Base-by-base conservation (phyloP, 2,329 filamentous ascomycete species). In the Paraphaeosphaeria minitans region DNA sequence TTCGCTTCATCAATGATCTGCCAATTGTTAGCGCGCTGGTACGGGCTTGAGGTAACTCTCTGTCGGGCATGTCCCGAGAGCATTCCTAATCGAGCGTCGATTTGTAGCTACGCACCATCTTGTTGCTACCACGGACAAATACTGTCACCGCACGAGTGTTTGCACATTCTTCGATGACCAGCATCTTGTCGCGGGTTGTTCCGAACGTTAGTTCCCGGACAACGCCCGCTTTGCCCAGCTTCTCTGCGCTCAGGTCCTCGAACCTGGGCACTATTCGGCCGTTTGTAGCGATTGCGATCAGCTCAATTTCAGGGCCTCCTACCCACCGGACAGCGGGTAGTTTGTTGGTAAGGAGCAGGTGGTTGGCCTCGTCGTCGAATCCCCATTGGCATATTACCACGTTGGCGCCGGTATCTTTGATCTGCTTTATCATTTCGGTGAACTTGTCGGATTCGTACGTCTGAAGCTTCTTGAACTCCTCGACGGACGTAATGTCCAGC, bases 341-440 rank as follows among this genome's bases (percentile, higher is more conserved):
- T 73, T 95, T 85, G 84, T 98, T 98, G 81, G 97, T 96, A 61
- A 99, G 88, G 37, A 99, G 86, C 60, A 99, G 82, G 79, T 99
- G 95, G 82, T 99, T 99, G 63, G 95, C 95, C 82, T 99, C 95
- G 74, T 99, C 95, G 76, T 99, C 95, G 75, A 99, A 99, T 67
- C 95, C 95, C 95, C 96, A 99, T 78, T 99, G 96, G 81, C 95
- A 99, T 74, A 99, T 97, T 64, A 93, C 95, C 61, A 99, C 85
- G 81, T 99, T 99, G 65, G 95, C 95, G 62, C 95, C 95, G 0
- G 94, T 96, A 72, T 91, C 91, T 83, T 99, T 99, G 83, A 99
- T 95, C 80, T 97, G 91, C 76, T 96, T 85, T 71, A 99, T 97
- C 95, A 99, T 99, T 82, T 98, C 94, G 59, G 92, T 86, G 76